These are phyloP conservation scores for Russula sp. DNA, from an alignment of 768 basidiomycete genomes.

Conservation along the genomic window DNA sequence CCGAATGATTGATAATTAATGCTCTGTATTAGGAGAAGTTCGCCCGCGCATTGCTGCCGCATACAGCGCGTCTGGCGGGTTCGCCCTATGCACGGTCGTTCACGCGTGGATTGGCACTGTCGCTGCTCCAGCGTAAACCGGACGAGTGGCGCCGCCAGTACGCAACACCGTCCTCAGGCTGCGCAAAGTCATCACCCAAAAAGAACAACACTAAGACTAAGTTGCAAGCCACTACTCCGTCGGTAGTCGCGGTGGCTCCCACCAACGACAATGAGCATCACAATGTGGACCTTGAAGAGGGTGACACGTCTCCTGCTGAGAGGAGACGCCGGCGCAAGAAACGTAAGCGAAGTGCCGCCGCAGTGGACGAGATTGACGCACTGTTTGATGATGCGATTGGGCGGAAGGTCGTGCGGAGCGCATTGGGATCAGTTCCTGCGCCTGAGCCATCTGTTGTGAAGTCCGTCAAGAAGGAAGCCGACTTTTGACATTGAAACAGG, in stretches of 20 bases:
- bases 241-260: background rate
- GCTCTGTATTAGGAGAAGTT: slow-evolving; percentile 73
- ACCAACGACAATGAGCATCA: too few relatives aligned
- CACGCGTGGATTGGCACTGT: slow-evolving; percentile 69
- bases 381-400: slow-evolving; percentile 61
- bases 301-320: background rate
- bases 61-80: slow-evolving; percentile 67
- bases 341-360: slow-evolving; percentile 48
- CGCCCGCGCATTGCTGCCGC: slow-evolving; percentile 68
- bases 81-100: slow-evolving; percentile 91
- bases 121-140: slow-evolving; percentile 72
- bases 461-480: background rate
- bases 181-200: background rate
- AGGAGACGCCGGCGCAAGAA: slow-evolving; percentile 35
- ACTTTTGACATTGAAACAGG: background rate
- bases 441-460: background rate
- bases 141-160: slow-evolving; percentile 83
- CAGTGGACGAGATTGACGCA: slow-evolving; percentile 70
- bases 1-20: background rate
- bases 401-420: slow-evolving; percentile 56
- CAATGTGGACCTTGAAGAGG: background rate
- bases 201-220: background rate
- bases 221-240: background rate
- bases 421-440: slow-evolving; percentile 36
- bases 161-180: slow-evolving; percentile 36